Conservation (phyloP, 225 moss, liverwort and hornwort genomes). For the Straminergon stramineum region DNA sequence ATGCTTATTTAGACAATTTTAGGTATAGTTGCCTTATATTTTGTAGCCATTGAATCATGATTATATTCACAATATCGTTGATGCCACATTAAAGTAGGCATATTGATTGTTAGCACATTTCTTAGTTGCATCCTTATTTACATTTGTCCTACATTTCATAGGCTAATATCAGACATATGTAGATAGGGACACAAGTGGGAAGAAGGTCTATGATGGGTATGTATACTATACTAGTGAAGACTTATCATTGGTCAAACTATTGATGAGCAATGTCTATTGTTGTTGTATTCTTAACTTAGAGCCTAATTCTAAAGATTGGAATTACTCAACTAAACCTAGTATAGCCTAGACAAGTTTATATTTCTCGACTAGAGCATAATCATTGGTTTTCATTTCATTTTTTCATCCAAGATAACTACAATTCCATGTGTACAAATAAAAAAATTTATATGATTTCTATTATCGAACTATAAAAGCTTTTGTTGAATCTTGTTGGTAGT, state of each 20-base stretch:
- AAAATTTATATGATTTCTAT: not conserved
- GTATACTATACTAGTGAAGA: not conserved
- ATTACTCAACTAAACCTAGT: not conserved
- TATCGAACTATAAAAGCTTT: not conserved
- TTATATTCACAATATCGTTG: not conserved
- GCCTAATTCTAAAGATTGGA: not conserved
- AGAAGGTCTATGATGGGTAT: not conserved
- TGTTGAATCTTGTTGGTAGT: not conserved
- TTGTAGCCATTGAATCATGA: not conserved
- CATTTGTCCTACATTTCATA: not conserved
- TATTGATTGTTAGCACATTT: not conserved
- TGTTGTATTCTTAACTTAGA: not conserved
- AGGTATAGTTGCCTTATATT: not conserved
- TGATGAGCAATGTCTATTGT: not conserved
- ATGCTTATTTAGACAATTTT: not conserved
- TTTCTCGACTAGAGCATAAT: not conserved
- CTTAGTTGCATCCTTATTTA: not conserved
- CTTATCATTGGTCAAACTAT: not conserved
- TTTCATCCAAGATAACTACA: not conserved
- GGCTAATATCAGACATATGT: not conserved
- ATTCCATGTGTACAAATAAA: fast-evolving
- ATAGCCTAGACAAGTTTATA: not conserved
- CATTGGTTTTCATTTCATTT: not conserved
- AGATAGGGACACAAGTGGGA: not conserved
- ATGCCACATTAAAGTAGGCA: not conserved